Base-by-base conservation (phyloP, 106 monocot genomes). In the Dendrobium huoshanense region DNA sequence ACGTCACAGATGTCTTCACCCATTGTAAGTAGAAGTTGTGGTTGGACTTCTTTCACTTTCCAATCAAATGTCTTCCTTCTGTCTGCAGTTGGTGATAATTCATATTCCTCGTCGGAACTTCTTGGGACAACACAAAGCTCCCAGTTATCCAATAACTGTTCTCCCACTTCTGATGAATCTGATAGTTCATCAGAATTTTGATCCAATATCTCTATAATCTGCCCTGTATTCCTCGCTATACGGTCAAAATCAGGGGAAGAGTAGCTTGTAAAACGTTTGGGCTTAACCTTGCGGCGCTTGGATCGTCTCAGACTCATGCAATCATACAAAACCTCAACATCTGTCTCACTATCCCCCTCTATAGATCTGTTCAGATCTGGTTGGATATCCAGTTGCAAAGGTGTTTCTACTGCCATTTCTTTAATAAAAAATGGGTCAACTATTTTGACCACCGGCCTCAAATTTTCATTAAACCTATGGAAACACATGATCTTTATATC, bases 221-320 rank as follows among this genome's bases (percentile, higher is more conserved):
- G 41, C 4, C 9, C 48, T 13, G 15, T 7, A 22, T 78, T 78
- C 72, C 68, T 83, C 37, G 24, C 24, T 47, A 67, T 22, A 10
- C 89, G 47, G 54, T 75, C 56, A 54, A 87, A 90, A 47, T 81
- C 83, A 19, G 85, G 87, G 45, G 83, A 75, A 41, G 54, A 67
- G 41, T 85, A 85, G 64, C 87, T 87, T 16, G 76, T 81, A 85
- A 91, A 89, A 48, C 85, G 88, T 42, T 88, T 84, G 27, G 90
- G 93, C 29, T 41, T 49, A 18, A 73, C 47, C 55, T 86, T 93
- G 18, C 42, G 80, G 67, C 90, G 90, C 54, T 91, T 93, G 41
- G 93, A 93, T 51, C 79, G 87, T 56, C 93, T 85, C 65, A 93
- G 68, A 80, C 47, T 82, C 31, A 49, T 73, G 41, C 75, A 78